Percentiles rank a stretch among this genome's conserved stretches.
Conservation (phyloP, 2,329 filamentous ascomycete genomes). For the Lecanicillium sp. region DNA sequence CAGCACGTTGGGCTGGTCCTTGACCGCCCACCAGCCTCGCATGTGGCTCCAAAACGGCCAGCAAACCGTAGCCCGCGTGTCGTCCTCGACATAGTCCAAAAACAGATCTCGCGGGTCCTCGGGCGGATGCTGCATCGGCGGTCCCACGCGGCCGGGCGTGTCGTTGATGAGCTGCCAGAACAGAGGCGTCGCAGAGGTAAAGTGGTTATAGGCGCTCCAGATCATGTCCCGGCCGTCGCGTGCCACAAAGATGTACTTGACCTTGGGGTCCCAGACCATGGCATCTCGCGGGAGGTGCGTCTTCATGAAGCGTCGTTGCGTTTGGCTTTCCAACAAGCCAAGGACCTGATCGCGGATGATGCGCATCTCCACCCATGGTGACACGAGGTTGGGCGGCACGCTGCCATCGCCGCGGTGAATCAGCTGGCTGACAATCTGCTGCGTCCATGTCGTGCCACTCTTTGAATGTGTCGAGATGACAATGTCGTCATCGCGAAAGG, state of each 20-base stretch:
- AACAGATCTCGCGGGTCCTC: slow-evolving; percentile 5
- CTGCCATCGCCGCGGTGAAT: not conserved
- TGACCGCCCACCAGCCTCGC: slow-evolving; percentile 6
- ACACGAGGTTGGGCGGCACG: not conserved
- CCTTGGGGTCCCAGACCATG: slow-evolving; percentile 3
- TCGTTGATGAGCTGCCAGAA: slow-evolving; percentile 6
- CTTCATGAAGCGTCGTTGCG: slow-evolving; percentile 8
- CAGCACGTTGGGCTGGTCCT: slow-evolving; percentile 8
- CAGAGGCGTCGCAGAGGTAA: not conserved
- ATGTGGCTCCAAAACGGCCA: slow-evolving; percentile 9
- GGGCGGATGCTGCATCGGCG: slow-evolving; percentile 2
- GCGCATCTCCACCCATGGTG: slow-evolving; percentile 8
- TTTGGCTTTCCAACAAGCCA: slow-evolving; percentile 2
- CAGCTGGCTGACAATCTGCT: slow-evolving; percentile 9
- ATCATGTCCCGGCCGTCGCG: slow-evolving; percentile 9
- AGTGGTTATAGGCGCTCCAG: slow-evolving; percentile 8
- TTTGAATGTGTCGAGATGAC: slow-evolving; percentile 7
- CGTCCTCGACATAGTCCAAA: slow-evolving; percentile 2
- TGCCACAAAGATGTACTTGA: slow-evolving; percentile 8
- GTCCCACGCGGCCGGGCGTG: not conserved
- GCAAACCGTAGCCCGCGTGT: not conserved
- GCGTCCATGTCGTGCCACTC: slow-evolving; percentile 9
- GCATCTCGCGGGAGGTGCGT: slow-evolving; percentile 8
- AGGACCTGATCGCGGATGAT: slow-evolving; percentile 2
- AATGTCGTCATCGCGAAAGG: slow-evolving; percentile 7